Percentiles rank a stretch among this genome's conserved stretches.
Evolutionary conservation across 129 eudicot genomes (phyloP).

Genomic region (Tagetes patula): DNA sequence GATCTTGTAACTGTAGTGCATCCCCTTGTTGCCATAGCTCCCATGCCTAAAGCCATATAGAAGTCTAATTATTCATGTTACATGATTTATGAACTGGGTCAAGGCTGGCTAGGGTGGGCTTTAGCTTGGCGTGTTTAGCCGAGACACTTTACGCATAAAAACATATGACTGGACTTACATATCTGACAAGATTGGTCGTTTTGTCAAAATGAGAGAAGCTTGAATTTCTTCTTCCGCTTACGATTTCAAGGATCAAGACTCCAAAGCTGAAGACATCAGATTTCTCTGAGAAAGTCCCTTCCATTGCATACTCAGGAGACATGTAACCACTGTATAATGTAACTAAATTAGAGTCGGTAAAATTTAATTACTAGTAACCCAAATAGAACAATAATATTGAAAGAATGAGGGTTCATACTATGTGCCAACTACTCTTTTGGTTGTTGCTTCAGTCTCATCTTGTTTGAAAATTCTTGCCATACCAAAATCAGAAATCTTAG

Average conservation of each 20-base stretch:
- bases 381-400: neutral
- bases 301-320: conserved; percentile 39
- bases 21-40: conserved; percentile 45
- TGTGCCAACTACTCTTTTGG: conserved; percentile 57
- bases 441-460: conserved; percentile 42
- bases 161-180: conserved; percentile 32
- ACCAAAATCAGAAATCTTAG: conserved; percentile 70
- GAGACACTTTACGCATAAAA: neutral
- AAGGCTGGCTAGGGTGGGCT: too few species aligned
- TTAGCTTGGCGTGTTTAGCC: too few species aligned
- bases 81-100: neutral
- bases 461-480: conserved; percentile 52
- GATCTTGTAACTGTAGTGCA: conserved; percentile 33
- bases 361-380: neutral
- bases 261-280: conserved; percentile 40
- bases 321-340: conserved; percentile 35
- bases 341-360: neutral
- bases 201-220: conserved; percentile 32
- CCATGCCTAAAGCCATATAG: conserved; percentile 41
- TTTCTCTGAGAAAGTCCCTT: conserved; percentile 28
- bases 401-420: conserved; percentile 31
- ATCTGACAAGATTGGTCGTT: conserved; percentile 33
- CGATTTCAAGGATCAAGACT: conserved; percentile 30
- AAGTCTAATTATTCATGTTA: neutral
- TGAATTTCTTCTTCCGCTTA: conserved; percentile 29